Conservation (phyloP, 179 eudicot genomes). For the Beta corolliflora region DNA sequence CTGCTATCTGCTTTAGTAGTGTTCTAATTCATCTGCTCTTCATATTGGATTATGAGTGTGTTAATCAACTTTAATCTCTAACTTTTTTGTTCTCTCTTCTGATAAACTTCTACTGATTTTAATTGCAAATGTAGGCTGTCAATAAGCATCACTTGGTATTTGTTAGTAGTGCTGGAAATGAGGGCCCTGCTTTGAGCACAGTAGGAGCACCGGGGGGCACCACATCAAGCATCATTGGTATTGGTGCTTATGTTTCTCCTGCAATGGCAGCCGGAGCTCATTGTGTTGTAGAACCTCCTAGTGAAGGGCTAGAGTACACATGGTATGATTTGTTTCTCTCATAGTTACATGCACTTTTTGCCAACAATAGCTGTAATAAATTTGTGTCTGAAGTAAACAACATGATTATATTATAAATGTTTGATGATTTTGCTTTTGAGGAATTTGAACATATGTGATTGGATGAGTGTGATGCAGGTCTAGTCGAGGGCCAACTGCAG, state of each 20-base stretch:
- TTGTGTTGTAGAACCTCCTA: constrained; percentile 79
- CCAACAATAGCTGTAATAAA: background rate
- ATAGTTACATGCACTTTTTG: constrained; percentile 1
- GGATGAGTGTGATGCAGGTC: constrained; percentile 67
- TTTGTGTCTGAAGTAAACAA: constrained; percentile 3
- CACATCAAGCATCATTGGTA: constrained; percentile 92
- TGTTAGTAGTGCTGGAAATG: constrained; percentile 96
- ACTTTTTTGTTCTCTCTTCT: background rate
- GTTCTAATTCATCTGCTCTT: background rate
- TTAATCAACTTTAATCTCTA: background rate
- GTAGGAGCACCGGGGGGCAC: constrained; percentile 99
- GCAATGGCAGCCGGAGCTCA: constrained; percentile 99
- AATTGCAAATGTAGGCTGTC: constrained; percentile 61
- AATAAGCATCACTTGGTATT: constrained; percentile 83
- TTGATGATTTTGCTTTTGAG: background rate
- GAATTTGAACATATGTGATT: constrained; percentile 19
- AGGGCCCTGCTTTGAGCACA: constrained; percentile 94
- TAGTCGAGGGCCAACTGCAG: constrained; percentile 97
- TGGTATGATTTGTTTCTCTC: constrained; percentile 49
- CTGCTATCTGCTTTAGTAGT: background rate
- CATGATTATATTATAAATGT: background rate
- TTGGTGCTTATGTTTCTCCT: constrained; percentile 99
- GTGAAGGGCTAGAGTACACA: constrained; percentile 95
- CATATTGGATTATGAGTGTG: background rate
- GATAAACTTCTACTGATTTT: constrained; percentile 3